Evolutionary conservation across 202 grass and related monocot species (phyloP), one percentile per base, ranked within the genome.

Genomic region (Setaria viridis): DNA sequence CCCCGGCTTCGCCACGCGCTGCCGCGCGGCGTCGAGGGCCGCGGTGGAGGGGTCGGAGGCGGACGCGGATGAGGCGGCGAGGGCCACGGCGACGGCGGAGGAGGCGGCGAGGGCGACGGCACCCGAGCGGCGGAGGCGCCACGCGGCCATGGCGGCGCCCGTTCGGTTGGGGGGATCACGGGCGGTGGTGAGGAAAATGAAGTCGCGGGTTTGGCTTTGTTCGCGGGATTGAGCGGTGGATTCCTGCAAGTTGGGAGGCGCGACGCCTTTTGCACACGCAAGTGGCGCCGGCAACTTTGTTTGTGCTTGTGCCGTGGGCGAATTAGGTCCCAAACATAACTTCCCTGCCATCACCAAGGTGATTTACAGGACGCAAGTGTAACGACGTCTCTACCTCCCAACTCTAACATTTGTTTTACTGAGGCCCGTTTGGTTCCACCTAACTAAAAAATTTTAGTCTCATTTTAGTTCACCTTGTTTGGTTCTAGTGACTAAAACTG

Each of bases 51-150:
- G 78, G 13, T 86, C 91, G 58, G 81, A 74, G 9, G 95, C 86
- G 63, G 89, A 79, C 1, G 66, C 87, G 2, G 84, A 62, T 10
- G 92, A 70, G 0, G 89, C 75, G 0, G 88, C 73, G 14, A 85
- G 60, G 37, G 65, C 86, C 0, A 89, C 90, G 7, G 80, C 69
- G 5, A 77, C 59, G 46, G 91, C 79, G 20, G 95, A 84, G 80
- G 89, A 80, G 2, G 80, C 83, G 13, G 81, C 86, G 17, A 86
- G 57, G 65, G 87, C 82, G 43, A 46, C 43, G 4, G 86, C 82
- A n/a, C 89, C 93, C 9, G 88, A 58, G 6, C 93, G 76, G 77
- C 74, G 89, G 67, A 95, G 78, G 67, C 88, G 85, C 80, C 88
- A 95, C 62, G 89, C 79, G 68, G 86, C 86, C 84, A 92, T 91